Conservation (phyloP, 2,329 filamentous ascomycete species). For the Fusarium fujikuroi region DNA sequence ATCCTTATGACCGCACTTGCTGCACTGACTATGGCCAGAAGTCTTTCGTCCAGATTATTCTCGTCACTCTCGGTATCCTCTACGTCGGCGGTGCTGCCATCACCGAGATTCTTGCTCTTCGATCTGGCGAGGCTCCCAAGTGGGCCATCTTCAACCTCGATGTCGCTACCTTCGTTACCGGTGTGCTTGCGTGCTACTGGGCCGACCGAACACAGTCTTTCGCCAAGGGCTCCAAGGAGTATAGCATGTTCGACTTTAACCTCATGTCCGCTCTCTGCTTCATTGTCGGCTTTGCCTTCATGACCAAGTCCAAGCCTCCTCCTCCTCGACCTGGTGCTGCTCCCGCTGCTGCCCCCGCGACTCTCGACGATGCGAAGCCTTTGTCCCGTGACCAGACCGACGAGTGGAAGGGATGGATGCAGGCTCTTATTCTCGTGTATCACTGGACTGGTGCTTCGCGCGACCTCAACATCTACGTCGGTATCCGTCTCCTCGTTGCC, state of each 20-base stretch:
- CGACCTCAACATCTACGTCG: conserved; percentile 62
- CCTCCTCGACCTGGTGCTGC: conserved; percentile 13
- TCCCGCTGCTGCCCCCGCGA: neutral
- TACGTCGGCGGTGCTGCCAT: conserved; percentile 35
- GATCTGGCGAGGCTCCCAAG: conserved; percentile 16
- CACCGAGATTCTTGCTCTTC: conserved; percentile 20
- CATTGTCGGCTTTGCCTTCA: conserved; percentile 28
- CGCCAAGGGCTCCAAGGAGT: conserved; percentile 44
- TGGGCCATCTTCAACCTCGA: conserved; percentile 35
- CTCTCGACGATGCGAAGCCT: conserved; percentile 35
- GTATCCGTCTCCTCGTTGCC: conserved; percentile 65
- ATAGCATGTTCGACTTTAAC: conserved; percentile 34
- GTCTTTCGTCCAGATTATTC: conserved; percentile 36
- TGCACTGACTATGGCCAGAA: conserved; percentile 58
- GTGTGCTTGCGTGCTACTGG: conserved; percentile 44
- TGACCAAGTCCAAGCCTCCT: conserved; percentile 32
- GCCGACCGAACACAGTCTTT: conserved; percentile 46
- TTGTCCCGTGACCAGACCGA: conserved; percentile 64
- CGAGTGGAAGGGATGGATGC: conserved; percentile 75
- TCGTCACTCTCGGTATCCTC: conserved; percentile 32
- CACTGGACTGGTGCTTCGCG: conserved; percentile 62
- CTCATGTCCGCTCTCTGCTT: conserved; percentile 31
- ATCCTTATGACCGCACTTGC: conserved; percentile 62
- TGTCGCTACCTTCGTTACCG: conserved; percentile 38
- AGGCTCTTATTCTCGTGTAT: conserved; percentile 63